Evolutionary conservation across 75 land plant species (phyloP).

Genomic region (Cupressus sempervirens): DNA sequence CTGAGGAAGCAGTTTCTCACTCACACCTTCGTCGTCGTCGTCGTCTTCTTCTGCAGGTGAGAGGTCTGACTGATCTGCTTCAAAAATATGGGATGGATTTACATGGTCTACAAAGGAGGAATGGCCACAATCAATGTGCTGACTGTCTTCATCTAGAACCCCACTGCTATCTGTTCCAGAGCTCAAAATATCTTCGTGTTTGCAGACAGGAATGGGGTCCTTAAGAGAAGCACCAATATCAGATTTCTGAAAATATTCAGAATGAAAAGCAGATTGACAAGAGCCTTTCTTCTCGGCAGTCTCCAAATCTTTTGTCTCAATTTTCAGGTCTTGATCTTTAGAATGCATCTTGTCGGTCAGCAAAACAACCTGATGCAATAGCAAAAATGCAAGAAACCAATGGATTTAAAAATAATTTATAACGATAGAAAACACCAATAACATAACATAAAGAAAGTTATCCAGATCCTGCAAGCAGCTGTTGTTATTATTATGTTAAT

Average conservation of each 20-base stretch:
- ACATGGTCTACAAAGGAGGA: conserved; percentile 17
- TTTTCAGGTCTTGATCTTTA: background rate
- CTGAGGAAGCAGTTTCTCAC: conserved; percentile 13
- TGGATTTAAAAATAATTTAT: background rate
- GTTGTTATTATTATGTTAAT: background rate
- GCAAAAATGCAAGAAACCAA: background rate
- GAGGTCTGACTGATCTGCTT: conserved; percentile 26
- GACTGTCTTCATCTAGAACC: conserved; percentile 36
- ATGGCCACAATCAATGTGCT: conserved; percentile 19
- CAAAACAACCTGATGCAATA: conserved; percentile 5
- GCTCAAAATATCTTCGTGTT: conserved; percentile 35
- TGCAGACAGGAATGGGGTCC: conserved; percentile 6
- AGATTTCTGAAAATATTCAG: conserved; percentile 24
- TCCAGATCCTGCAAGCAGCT: background rate
- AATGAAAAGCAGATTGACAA: conserved; percentile 14
- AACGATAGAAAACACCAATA: background rate
- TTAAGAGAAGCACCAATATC: background rate
- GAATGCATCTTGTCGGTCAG: conserved; percentile 5
- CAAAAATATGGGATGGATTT: conserved; percentile 25
- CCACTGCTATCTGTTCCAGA: conserved; percentile 32
- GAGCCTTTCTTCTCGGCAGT: background rate
- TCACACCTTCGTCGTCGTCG: conserved; percentile 24
- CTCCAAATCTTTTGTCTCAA: conserved; percentile 1
- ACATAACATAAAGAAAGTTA: background rate
- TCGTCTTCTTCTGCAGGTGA: conserved; percentile 25